Evolutionary conservation across 768 basidiomycete species (phyloP).

Genomic region (Roridomyces roridus): DNA sequence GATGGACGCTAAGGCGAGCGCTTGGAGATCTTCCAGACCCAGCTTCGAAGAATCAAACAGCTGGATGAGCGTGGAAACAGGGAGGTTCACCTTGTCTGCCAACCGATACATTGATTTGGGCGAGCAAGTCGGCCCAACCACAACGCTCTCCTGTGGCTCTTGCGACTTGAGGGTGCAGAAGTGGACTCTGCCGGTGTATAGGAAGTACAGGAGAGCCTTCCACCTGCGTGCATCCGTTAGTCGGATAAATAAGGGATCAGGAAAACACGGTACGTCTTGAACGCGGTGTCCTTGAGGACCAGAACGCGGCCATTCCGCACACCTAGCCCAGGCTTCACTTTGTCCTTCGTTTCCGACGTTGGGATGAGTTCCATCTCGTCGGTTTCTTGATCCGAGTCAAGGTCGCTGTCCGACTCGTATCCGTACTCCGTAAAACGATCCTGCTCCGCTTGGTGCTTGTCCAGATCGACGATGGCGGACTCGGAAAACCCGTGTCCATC

Average conservation of each 20-base stretch:
- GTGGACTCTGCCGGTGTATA: slow-evolving; percentile 40
- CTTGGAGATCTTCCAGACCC: background rate
- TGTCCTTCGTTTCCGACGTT: too few relatives aligned
- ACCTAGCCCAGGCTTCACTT: background rate
- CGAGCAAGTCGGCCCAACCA: slow-evolving; percentile 33
- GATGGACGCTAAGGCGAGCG: slow-evolving; percentile 27
- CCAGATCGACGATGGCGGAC: slow-evolving; percentile 1
- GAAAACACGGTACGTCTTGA: background rate
- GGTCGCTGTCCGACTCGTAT: slow-evolving; percentile 30
- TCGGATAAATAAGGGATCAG: too few relatives aligned
- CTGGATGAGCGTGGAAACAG: too few relatives aligned
- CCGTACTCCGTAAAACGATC: slow-evolving; percentile 13
- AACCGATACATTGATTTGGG: slow-evolving; percentile 53
- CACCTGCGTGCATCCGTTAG: slow-evolving; percentile 41
- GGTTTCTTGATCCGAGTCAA: slow-evolving; percentile 14
- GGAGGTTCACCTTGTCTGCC: slow-evolving; percentile 39
- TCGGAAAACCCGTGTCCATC: slow-evolving; percentile 14
- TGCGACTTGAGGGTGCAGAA: slow-evolving; percentile 40
- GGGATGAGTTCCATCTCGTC: background rate
- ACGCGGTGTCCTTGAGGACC: slow-evolving; percentile 24
- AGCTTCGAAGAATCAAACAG: background rate
- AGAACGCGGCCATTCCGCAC: slow-evolving; percentile 21
- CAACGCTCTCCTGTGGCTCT: slow-evolving; percentile 2
- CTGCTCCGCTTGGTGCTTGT: slow-evolving; percentile 8
- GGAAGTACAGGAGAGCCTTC: slow-evolving; percentile 44